Conservation (phyloP, 148 eudicot genomes). For the Linanthus parryae region DNA sequence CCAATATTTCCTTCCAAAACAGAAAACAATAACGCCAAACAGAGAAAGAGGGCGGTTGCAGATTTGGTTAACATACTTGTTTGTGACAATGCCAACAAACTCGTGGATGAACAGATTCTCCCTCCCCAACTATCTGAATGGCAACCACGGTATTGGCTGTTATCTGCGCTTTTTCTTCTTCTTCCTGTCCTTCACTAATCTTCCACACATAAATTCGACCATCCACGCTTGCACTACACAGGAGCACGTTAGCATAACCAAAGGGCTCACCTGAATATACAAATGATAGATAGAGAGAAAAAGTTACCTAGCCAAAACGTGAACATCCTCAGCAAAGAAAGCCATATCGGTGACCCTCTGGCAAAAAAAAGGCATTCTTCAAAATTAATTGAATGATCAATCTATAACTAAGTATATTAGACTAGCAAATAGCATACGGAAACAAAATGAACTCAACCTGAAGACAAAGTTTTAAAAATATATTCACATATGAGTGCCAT, state of each 20-base stretch:
- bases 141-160: slow-evolving; percentile 70
- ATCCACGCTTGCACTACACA: slow-evolving; percentile 80
- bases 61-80: slow-evolving; percentile 39
- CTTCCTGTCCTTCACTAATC: slow-evolving; percentile 79
- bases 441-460: no score
- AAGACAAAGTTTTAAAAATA: no score
- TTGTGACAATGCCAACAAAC: slow-evolving; percentile 99
- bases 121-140: slow-evolving; percentile 60
- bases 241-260: slow-evolving; percentile 16
- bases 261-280: neutral
- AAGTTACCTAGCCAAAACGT: slow-evolving; percentile 79
- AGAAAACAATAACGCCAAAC: neutral
- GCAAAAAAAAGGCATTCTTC: slow-evolving; percentile 1
- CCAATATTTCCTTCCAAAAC: neutral
- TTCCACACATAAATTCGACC: slow-evolving; percentile 88
- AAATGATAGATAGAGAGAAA: slow-evolving; percentile 3
- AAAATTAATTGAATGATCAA: slow-evolving; percentile 3
- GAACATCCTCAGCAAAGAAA: slow-evolving; percentile 96
- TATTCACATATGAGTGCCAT: neutral
- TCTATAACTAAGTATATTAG: neutral
- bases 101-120: slow-evolving; percentile 77
- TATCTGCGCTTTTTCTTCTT: slow-evolving; percentile 82
- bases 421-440: no score
- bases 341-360: slow-evolving; percentile 99
- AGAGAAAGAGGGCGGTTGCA: neutral